Conservation (phyloP, 2,329 filamentous ascomycete species). For the Aspergillus jensenii region DNA sequence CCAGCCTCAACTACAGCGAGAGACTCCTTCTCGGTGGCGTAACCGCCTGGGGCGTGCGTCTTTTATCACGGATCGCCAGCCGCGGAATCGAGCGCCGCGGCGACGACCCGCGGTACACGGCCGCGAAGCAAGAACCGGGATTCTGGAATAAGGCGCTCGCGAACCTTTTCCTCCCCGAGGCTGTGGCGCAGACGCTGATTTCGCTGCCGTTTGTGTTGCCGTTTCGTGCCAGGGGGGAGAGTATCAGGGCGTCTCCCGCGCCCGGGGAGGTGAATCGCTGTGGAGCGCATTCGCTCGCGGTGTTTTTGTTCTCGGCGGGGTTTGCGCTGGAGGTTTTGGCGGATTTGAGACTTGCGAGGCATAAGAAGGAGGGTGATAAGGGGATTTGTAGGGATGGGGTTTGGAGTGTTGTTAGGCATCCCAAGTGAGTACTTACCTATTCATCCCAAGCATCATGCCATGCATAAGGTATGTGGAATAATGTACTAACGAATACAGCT, state of each 20-base stretch:
- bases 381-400: constrained; percentile 57
- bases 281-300: constrained; percentile 35
- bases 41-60: constrained; percentile 57
- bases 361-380: constrained; percentile 43
- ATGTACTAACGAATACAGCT: constrained; percentile 39
- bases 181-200: constrained; percentile 57
- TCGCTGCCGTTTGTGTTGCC: constrained; percentile 58
- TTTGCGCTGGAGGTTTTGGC: constrained; percentile 58
- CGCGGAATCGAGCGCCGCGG: constrained; percentile 51
- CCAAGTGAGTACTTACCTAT: constrained; percentile 51
- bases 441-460: too few species aligned
- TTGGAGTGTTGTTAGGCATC: constrained; percentile 62
- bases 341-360: constrained; percentile 56
- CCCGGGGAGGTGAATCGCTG: constrained; percentile 24
- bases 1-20: constrained; percentile 53
- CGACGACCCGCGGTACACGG: constrained; percentile 58
- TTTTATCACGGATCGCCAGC: constrained; percentile 56
- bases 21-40: constrained; percentile 57
- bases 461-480: not conserved
- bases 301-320: constrained; percentile 58
- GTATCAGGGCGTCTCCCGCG: constrained; percentile 30
- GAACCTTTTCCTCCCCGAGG: constrained; percentile 58
- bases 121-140: constrained; percentile 50
- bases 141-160: constrained; percentile 61
- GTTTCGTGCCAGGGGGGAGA: constrained; percentile 39